Evolutionary conservation across 495 filamentous ascomycete genomes (phyloP).

Genomic region (Clohesyomyces aquaticus): DNA sequence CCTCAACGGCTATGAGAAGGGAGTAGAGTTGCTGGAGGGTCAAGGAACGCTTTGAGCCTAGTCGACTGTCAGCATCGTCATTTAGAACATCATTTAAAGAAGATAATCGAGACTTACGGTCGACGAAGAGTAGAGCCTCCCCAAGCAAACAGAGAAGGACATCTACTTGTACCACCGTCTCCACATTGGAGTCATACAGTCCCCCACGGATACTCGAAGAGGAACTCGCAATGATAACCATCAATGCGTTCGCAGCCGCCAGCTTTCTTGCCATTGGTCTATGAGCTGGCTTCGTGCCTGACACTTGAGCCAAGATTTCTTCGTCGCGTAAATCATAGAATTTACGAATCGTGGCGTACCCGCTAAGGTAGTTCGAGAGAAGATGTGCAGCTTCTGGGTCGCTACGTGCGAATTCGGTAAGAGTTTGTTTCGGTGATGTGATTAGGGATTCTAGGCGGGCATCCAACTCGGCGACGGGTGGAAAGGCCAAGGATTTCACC

Average conservation of each 20-base stretch:
- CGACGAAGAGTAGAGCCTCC: conserved; percentile 75
- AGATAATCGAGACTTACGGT: conserved; percentile 52
- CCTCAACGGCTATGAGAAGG: conserved; percentile 79
- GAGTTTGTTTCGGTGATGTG: conserved; percentile 64
- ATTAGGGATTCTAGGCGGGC: conserved; percentile 66
- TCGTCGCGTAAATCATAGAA: conserved; percentile 87
- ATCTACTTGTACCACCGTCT: conserved; percentile 81
- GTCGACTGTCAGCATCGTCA: not conserved
- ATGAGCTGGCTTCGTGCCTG: conserved; percentile 22
- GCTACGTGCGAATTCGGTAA: conserved; percentile 64
- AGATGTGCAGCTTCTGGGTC: conserved; percentile 79
- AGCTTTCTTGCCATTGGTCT: conserved; percentile 57
- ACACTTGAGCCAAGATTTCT: conserved; percentile 43
- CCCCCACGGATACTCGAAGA: conserved; percentile 88
- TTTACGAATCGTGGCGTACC: conserved; percentile 82
- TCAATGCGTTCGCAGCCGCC: conserved; percentile 70
- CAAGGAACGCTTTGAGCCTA: conserved; percentile 56
- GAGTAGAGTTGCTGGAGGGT: conserved; percentile 69
- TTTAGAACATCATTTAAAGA: not conserved
- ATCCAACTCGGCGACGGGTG: conserved; percentile 69
- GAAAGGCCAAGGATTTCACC: conserved; percentile 78
- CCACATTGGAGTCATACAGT: conserved; percentile 75
- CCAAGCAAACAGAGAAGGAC: conserved; percentile 81
- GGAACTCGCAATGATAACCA: conserved; percentile 78
- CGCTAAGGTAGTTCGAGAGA: conserved; percentile 80